phyloP scores from a whole-genome alignment of 495 filamentous ascomycete species.

The Trichoderma erinaceum region DNA sequence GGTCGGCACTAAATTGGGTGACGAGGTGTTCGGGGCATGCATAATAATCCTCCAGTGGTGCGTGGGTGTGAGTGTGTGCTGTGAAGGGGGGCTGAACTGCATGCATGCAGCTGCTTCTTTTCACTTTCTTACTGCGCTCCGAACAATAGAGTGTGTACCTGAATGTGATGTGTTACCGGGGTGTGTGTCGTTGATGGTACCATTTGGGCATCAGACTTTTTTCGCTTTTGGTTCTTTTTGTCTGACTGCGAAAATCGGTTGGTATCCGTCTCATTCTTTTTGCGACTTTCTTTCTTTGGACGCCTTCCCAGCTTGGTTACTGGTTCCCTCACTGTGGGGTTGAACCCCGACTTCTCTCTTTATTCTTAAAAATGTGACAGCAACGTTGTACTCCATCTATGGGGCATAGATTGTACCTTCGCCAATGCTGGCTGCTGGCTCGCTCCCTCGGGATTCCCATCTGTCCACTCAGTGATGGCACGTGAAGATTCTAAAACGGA shows the following conservation, averaged over 20 bases:
- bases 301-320: conserved; percentile 7
- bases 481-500: background rate
- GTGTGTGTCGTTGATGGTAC: background rate
- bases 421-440: background rate
- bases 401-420: background rate
- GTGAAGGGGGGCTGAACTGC: too few species aligned
- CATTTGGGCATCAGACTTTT: background rate
- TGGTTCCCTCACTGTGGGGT: background rate
- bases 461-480: background rate
- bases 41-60: too few species aligned
- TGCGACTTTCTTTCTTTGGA: background rate
- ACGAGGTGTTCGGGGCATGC: too few species aligned
- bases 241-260: background rate
- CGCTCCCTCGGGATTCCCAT: background rate
- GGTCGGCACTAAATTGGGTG: too few species aligned
- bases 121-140: background rate
- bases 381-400: background rate
- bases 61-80: too few species aligned
- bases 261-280: background rate
- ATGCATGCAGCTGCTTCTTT: background rate
- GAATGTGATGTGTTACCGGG: too few species aligned
- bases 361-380: background rate
- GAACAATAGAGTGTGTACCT: background rate
- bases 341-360: background rate
- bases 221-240: background rate